Conservation (phyloP, 1,284 basidiomycete species). For the Moesziomyces antarcticus region DNA sequence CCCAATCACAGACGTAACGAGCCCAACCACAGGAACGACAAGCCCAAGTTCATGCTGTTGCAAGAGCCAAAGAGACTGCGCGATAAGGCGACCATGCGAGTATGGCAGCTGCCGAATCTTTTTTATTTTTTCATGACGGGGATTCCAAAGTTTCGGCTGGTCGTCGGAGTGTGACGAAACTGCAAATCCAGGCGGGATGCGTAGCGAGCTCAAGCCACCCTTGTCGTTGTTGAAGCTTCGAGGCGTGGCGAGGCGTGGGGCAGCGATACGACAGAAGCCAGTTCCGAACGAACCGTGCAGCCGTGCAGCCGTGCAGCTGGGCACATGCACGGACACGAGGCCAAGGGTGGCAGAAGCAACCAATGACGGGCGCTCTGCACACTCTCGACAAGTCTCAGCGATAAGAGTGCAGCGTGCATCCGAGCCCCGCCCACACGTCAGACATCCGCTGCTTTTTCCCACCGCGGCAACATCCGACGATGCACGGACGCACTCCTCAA, state of each 20-base stretch:
- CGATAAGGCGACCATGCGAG: background rate
- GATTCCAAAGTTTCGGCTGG: background rate
- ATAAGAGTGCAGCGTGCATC: background rate
- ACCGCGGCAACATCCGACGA: background rate
- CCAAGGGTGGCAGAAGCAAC: background rate
- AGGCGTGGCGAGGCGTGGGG: background rate
- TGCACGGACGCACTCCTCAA: constrained; percentile 7
- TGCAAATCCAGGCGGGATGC: background rate
- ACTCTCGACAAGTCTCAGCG: background rate
- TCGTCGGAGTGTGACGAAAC: background rate
- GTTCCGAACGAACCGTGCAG: background rate
- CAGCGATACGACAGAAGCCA: background rate
- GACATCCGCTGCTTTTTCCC: background rate
- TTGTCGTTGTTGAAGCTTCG: background rate
- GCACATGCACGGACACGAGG: background rate
- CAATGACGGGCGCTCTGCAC: background rate
- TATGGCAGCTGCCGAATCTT: background rate
- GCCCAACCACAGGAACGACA: too few species aligned
- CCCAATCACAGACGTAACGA: too few species aligned
- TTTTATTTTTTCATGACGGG: background rate
- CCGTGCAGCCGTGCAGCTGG: background rate
- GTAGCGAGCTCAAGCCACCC: background rate
- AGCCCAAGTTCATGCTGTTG: too few species aligned
- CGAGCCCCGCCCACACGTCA: background rate
- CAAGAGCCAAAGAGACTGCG: too few species aligned